These are phyloP conservation scores for Cucumis sativus DNA, from an alignment of 306 rosid genomes.

Conservation along the genomic window DNA sequence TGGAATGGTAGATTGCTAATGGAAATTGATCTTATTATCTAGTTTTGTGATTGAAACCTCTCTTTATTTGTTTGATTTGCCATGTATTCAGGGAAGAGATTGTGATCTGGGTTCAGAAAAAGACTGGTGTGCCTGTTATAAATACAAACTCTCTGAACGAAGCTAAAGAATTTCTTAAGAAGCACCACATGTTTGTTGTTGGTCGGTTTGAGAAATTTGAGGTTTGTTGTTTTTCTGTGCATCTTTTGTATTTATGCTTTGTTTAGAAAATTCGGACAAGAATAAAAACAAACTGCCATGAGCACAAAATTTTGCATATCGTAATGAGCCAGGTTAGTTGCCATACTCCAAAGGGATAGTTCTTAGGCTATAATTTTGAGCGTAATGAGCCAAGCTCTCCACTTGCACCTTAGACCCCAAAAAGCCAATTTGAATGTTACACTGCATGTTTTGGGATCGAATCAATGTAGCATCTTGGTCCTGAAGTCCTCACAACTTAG, in stretches of 20 bases:
- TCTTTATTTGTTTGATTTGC: background rate
- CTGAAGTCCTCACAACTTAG: background rate
- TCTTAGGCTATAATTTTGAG: background rate
- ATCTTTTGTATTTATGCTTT: background rate
- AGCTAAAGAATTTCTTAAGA: conserved; percentile 49
- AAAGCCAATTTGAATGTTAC: background rate
- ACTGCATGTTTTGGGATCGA: background rate
- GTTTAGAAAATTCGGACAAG: background rate
- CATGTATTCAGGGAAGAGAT: conserved; percentile 66
- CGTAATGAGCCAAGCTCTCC: background rate
- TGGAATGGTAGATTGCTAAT: background rate
- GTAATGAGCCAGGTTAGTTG: background rate
- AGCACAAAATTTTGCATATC: background rate
- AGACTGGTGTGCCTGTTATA: conserved; percentile 57
- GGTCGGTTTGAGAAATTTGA: conserved; percentile 58
- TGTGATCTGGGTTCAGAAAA: conserved; percentile 75
- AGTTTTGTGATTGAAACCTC: background rate
- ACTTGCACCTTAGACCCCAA: background rate
- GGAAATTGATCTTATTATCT: background rate
- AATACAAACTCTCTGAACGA: conserved; percentile 35
- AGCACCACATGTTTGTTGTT: conserved; percentile 44
- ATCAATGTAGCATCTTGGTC: background rate
- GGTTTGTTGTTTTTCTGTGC: conserved; percentile 22
- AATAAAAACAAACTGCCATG: background rate
- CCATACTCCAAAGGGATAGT: background rate